Base-by-base conservation (phyloP, 2,329 filamentous ascomycete species). In the Pseudogymnoascus sp. region DNA sequence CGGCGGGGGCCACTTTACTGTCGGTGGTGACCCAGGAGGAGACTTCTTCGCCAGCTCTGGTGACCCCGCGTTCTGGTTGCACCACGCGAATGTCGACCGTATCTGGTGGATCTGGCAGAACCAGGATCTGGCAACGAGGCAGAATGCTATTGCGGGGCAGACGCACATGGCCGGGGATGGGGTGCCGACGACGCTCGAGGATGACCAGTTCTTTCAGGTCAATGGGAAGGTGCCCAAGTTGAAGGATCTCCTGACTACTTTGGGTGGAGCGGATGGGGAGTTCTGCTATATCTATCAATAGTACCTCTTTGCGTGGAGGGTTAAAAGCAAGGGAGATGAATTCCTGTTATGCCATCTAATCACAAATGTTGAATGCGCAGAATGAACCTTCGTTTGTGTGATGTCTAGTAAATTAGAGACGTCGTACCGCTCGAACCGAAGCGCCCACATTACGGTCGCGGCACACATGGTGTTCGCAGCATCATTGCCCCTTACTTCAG, bases 31-130 rank as follows among this genome's bases (percentile, higher is more conserved):
- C 66, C 78, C 78, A 14, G 78, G 78, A 22, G 71, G 74, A 38
- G 79, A 80, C 64, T 72, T 77, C 65, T 75, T 75, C 64, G 73
- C 76, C 49, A 77, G 76, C 8, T 74, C 78, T 0, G 72, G 75
- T 4, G 79, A 80, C 63, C 79, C 79, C 2, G 76, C 69, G 1
- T 80, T 80, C 69, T 80, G 73, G 63, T 67, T 78, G 7, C 78
- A 81, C 64, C 79, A 80, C 62, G 76, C 71, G 0, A 73, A 78
- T 65, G 75, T 81, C 60, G 79, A 81, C 64, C 72, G 79, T 11
- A 71, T 78, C 55, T 79, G 78, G 69, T 80, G 76, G 69, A 76
- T 80, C 66, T 81, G 78, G 78, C 78, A 80, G 70, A 78, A 77
- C 62, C 74, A 78, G 22, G 74, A 80, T 66, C 74, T 70, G 69